A percentile compares a stretch with the other conserved stretches of the same genome.
Evolutionary conservation across 306 rosid genomes (phyloP).

Genomic region (Lablab purpureus): DNA sequence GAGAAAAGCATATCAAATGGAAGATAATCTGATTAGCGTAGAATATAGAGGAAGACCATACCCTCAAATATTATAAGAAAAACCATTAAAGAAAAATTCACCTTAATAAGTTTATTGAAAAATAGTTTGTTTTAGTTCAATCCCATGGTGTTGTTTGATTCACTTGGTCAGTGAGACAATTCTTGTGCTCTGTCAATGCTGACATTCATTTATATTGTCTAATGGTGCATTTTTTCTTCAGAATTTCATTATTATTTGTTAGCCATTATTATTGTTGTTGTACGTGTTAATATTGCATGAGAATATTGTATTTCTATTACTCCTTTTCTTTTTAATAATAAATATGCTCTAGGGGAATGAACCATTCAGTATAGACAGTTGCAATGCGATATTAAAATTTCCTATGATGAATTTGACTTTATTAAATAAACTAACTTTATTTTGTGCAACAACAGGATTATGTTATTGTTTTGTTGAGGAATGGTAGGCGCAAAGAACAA

Average conservation of each 20-base stretch:
- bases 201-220: neutral
- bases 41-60: conserved; percentile 7
- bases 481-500: conserved; percentile 87
- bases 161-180: neutral
- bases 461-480: conserved; percentile 88
- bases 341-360: neutral
- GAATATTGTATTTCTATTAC: neutral
- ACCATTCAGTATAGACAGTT: conserved; percentile 1
- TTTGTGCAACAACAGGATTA: conserved; percentile 75
- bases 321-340: neutral
- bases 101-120: neutral
- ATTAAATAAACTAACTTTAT: conserved; percentile 32
- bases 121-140: conserved; percentile 3
- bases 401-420: conserved; percentile 20
- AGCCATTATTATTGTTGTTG: neutral
- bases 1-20: conserved; percentile 28
- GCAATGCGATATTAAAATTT: neutral
- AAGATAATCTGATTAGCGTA: neutral
- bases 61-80: neutral
- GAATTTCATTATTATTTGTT: conserved; percentile 9
- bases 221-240: neutral
- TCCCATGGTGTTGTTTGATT: neutral
- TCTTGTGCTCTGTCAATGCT: conserved; percentile 16
- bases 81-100: neutral
- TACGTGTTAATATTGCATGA: conserved; percentile 23